Evolutionary conservation across 2,329 filamentous ascomycete genomes (phyloP), one percentile per base, ranked within the genome.

Genomic region (Epichloe coenophiala): DNA sequence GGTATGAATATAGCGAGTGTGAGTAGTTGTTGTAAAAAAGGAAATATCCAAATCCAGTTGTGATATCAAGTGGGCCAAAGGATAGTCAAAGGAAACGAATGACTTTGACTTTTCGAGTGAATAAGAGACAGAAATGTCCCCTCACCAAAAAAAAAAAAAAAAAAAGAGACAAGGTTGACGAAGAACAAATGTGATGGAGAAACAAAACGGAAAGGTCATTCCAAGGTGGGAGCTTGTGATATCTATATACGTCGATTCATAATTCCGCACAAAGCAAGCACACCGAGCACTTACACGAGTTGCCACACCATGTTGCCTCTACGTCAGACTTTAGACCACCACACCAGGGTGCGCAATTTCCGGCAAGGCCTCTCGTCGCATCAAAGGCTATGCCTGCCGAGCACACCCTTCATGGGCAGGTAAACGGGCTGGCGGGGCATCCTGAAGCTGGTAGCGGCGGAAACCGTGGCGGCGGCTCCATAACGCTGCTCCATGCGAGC

Each of bases 11-110:
- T 7, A 57, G 47, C 42, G 42, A 54, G 51, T 50, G 53, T 41
- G 47, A 23, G 17, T 43, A 56, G 19, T 51, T 45, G 49, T 23
- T 31, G 19, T 35, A 11, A 33, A 23, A 23, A 7, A 9, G 8
- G 2, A 21, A 41, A 50, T 53, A 47, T 45, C 48, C 47, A 27
- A 48, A 45, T 17, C 50, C 50, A 48, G 65, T 53, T 53, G 51
- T 56, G 58, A 64, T 65, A 52, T 54, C 50, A 59, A 60, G 58
- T 59, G 59, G 57, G 55, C 19, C 57, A 36, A 50, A 56, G 36
- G 50, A 50, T 57, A 54, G 58, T 58, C 65, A 73, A 76, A 77
- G 72, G 66, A 70, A 79, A 71, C 73, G 75, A 79, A 73, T 77
- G 75, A 72, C 71, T 74, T 74, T 74, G 9, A 31, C 27, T 31